Conservation (phyloP, 2,329 filamentous ascomycete species). For the Colletotrichum sp. region DNA sequence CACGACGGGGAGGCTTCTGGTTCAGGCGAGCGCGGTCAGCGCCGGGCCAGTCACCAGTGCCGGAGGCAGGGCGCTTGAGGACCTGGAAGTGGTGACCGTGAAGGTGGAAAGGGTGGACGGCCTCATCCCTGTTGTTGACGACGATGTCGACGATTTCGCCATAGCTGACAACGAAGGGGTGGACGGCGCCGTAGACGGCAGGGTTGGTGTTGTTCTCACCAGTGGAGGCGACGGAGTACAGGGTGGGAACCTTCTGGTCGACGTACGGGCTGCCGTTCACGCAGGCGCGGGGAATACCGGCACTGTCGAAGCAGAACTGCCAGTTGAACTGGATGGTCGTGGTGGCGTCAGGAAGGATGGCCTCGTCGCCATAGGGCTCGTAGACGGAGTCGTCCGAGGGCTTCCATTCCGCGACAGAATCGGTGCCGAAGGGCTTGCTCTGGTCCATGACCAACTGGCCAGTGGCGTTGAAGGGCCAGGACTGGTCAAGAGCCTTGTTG, state of each 20-base stretch:
- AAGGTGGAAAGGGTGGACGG: constrained; percentile 57
- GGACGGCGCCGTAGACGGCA: constrained; percentile 46
- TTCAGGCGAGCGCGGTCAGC: constrained; percentile 29
- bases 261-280: constrained; percentile 73
- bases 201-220: constrained; percentile 48
- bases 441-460: constrained; percentile 47
- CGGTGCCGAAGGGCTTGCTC: constrained; percentile 28
- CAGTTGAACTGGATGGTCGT: constrained; percentile 62
- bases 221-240: constrained; percentile 73
- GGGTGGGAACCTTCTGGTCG: constrained; percentile 69
- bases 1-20: constrained; percentile 35
- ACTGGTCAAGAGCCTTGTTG: constrained; percentile 24
- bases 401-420: constrained; percentile 40
- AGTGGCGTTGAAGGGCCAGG: constrained; percentile 45
- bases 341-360: constrained; percentile 56
- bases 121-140: constrained; percentile 53
- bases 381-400: constrained; percentile 69
- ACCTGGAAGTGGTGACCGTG: constrained; percentile 63
- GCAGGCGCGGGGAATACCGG: constrained; percentile 66
- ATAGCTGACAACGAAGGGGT: constrained; percentile 43
- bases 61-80: constrained; percentile 42
- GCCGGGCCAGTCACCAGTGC: constrained; percentile 41
- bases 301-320: constrained; percentile 62
- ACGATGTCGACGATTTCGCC: constrained; percentile 51
- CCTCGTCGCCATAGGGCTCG: constrained; percentile 57